A percentile compares a stretch with the other conserved stretches of the same genome.
These are phyloP conservation scores for Dalbergia cultrata DNA, from an alignment of 306 rosid genomes.

Conservation along the genomic window DNA sequence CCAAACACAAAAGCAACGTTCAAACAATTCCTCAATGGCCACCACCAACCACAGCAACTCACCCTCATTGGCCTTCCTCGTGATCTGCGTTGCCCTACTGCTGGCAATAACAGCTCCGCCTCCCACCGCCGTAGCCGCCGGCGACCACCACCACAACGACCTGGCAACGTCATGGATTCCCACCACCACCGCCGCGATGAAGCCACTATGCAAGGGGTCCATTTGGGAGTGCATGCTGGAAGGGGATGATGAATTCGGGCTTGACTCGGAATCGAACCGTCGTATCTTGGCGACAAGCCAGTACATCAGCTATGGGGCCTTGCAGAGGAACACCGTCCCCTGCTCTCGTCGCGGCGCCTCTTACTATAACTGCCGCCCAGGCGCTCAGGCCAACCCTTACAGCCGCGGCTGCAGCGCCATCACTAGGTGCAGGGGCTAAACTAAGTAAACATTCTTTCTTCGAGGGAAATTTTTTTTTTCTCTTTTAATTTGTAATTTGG, in stretches of 20 bases:
- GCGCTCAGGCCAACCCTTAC: constrained; percentile 94
- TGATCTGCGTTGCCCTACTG: constrained; percentile 63
- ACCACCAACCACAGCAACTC: constrained; percentile 9
- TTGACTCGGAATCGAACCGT: constrained; percentile 82
- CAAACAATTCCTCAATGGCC: constrained; percentile 51
- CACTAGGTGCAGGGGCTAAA: constrained; percentile 89
- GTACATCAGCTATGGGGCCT: constrained; percentile 93
- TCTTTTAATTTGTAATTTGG: constrained; percentile 16
- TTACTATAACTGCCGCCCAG: constrained; percentile 87
- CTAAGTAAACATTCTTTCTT: too few species aligned
- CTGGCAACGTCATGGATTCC: constrained; percentile 50
- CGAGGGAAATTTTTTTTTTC: too few species aligned
- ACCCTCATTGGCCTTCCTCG: constrained; percentile 44
- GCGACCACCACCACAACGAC: constrained; percentile 47
- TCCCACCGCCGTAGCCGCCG: constrained; percentile 31
- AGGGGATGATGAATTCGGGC: constrained; percentile 64
- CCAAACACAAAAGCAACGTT: too few species aligned
- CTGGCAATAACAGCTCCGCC: neutral
- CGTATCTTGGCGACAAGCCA: constrained; percentile 78
- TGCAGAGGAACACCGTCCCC: constrained; percentile 89
- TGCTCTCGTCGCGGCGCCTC: constrained; percentile 95
- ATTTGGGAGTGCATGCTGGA: constrained; percentile 62
- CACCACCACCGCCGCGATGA: neutral
- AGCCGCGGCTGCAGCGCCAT: constrained; percentile 91
- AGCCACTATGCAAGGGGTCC: constrained; percentile 64